These are phyloP conservation scores for Backusella circina DNA, from an alignment of 192 early-diverging fungal species.

Conservation along the genomic window DNA sequence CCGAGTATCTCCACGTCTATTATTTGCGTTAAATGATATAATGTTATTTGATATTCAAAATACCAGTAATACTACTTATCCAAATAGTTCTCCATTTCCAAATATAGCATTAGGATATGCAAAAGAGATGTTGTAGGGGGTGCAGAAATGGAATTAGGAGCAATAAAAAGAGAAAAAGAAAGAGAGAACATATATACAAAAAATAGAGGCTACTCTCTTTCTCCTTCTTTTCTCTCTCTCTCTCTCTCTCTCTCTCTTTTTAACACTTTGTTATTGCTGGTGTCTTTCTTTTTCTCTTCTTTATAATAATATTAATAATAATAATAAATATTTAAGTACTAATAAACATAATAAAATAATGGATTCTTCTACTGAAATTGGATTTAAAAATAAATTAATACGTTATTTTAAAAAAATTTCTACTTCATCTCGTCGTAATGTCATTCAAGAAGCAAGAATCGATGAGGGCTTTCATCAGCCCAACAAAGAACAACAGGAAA, in stretches of 20 bases:
- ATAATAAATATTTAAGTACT: not conserved
- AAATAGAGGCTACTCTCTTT: not conserved
- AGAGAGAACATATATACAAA: not conserved
- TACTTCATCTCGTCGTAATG: constrained; percentile 6
- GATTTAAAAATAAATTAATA: not conserved
- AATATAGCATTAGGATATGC: not conserved
- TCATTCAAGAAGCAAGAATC: constrained; percentile 6
- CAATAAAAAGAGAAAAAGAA: not conserved
- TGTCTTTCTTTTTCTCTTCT: not conserved
- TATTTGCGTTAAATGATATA: not conserved
- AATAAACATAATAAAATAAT: not conserved
- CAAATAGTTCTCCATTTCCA: not conserved
- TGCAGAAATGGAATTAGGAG: constrained; percentile 6
- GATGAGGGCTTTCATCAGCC: constrained; percentile 6
- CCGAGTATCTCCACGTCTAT: not conserved
- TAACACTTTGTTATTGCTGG: not conserved
- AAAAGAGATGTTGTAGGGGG: not conserved
- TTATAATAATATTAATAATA: not conserved
- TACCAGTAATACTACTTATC: not conserved
- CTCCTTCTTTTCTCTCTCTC: not conserved
- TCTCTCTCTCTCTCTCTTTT: not conserved
- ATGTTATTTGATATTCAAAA: not conserved
- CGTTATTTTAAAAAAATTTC: not conserved
- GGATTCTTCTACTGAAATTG: not conserved
- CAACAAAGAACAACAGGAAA: not conserved